phyloP scores from a whole-genome alignment of 1,139 yeast species.

The Diutina ranongensis region DNA sequence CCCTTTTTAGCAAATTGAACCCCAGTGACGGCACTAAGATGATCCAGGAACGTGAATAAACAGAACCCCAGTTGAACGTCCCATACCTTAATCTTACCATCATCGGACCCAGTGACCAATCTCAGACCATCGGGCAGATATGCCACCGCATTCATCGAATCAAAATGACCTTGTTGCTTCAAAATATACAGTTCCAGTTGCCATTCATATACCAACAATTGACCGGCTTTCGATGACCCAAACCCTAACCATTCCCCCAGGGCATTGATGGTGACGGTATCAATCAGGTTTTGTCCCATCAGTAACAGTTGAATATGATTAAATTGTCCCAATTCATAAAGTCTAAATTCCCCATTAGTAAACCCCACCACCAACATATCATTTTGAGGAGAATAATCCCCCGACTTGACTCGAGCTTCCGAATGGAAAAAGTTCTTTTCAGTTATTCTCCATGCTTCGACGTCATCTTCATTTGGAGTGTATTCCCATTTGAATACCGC shows the following conservation, averaged over 20 bases:
- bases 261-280: constrained; percentile 65
- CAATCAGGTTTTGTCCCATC: constrained; percentile 87
- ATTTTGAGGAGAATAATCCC: constrained; percentile 66
- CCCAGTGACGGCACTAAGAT: constrained; percentile 79
- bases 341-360: constrained; percentile 77
- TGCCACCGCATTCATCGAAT: constrained; percentile 68
- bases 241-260: constrained; percentile 97
- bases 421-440: constrained; percentile 65
- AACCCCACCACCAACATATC: constrained; percentile 84
- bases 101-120: constrained; percentile 90
- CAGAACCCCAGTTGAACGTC: constrained; percentile 90
- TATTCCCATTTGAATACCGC: constrained; percentile 92
- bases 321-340: constrained; percentile 74
- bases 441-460: constrained; percentile 66
- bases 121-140: constrained; percentile 95
- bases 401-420: constrained; percentile 69
- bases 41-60: constrained; percentile 84
- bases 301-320: constrained; percentile 74
- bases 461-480: constrained; percentile 37
- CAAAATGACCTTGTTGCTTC: constrained; percentile 96
- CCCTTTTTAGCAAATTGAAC: constrained; percentile 82
- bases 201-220: constrained; percentile 94
- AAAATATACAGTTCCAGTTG: constrained; percentile 91
- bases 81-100: constrained; percentile 95
- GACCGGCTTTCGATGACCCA: constrained; percentile 89